Percentiles rank a stretch among this genome's conserved stretches.
Conservation (phyloP, 495 filamentous ascomycete genomes). For the Aspergillus egyptiacus region DNA sequence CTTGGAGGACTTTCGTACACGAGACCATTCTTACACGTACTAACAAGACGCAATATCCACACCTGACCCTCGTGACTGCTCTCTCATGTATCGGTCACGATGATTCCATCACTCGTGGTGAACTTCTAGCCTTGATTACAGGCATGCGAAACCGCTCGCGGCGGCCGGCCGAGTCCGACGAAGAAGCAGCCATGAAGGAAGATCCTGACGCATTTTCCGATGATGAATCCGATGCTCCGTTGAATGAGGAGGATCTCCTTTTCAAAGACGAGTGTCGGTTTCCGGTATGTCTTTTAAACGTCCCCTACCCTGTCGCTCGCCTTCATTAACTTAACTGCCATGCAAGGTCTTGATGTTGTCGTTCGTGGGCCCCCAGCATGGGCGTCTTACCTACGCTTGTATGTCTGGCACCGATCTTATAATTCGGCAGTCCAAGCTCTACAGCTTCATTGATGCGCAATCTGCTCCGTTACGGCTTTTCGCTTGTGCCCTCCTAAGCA, state of each 20-base stretch:
- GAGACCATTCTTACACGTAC: neutral
- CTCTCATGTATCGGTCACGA: neutral
- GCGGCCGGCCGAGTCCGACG: neutral
- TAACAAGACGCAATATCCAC: neutral
- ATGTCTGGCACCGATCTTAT: neutral
- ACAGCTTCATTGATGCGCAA: neutral
- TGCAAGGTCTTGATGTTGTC: neutral
- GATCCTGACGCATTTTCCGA: neutral
- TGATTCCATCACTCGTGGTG: neutral
- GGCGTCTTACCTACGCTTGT: constrained; percentile 6
- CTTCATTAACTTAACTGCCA: neutral
- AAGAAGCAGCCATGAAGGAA: neutral
- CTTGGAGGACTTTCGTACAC: neutral
- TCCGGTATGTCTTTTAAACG: neutral
- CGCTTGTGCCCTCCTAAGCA: neutral
- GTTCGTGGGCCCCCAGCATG: constrained; percentile 1
- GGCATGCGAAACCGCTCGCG: constrained; percentile 2
- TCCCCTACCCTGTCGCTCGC: too few relatives aligned
- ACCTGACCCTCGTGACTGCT: neutral
- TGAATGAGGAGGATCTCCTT: neutral
- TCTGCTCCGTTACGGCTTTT: neutral
- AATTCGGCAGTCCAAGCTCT: constrained; percentile 5
- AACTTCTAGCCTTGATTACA: neutral
- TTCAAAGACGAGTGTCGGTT: neutral
- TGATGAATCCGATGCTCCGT: neutral